These are phyloP conservation scores for Wickerhamiella bombiphila DNA, from an alignment of 805 yeast species.

Conservation along the genomic window DNA sequence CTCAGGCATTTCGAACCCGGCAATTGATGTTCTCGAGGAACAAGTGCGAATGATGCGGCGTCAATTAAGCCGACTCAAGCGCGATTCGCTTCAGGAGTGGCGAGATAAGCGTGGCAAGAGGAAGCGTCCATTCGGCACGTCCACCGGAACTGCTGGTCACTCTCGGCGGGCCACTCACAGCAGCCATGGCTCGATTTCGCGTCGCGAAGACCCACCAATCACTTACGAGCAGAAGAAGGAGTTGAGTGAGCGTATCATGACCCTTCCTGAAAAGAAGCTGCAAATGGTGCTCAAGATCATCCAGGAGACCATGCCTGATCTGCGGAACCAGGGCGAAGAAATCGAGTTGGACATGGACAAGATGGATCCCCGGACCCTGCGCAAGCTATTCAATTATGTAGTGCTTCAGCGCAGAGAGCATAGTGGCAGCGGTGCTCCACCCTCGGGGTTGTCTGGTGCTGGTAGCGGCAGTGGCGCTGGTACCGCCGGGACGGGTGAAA, in stretches of 20 bases:
- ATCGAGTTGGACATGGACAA: constrained; percentile 93
- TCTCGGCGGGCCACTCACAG: not conserved
- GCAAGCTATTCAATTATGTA: constrained; percentile 73
- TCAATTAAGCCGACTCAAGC: constrained; percentile 67
- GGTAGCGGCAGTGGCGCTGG: constrained; percentile 3
- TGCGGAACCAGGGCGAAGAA: constrained; percentile 52
- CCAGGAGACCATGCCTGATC: constrained; percentile 57
- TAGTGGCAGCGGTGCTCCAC: constrained; percentile 9
- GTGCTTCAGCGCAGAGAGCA: constrained; percentile 26
- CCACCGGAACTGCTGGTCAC: not conserved
- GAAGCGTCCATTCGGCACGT: constrained; percentile 1
- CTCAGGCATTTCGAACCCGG: constrained; percentile 63
- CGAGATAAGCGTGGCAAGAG: constrained; percentile 11
- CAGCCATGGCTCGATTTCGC: constrained; percentile 7
- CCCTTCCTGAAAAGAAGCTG: constrained; percentile 60
- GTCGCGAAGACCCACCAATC: constrained; percentile 26
- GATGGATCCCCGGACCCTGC: constrained; percentile 67
- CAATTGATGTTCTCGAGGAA: constrained; percentile 75
- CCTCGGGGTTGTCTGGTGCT: constrained; percentile 2
- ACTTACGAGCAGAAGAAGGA: constrained; percentile 96
- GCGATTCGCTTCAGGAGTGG: constrained; percentile 18
- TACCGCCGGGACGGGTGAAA: not conserved
- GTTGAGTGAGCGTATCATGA: constrained; percentile 68
- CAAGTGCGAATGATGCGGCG: constrained; percentile 74
- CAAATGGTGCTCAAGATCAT: constrained; percentile 75